A percentile compares a stretch with the other conserved stretches of the same genome.
Evolutionary conservation across 495 filamentous ascomycete species (phyloP).

Genomic region (Penicillium waksmanii): DNA sequence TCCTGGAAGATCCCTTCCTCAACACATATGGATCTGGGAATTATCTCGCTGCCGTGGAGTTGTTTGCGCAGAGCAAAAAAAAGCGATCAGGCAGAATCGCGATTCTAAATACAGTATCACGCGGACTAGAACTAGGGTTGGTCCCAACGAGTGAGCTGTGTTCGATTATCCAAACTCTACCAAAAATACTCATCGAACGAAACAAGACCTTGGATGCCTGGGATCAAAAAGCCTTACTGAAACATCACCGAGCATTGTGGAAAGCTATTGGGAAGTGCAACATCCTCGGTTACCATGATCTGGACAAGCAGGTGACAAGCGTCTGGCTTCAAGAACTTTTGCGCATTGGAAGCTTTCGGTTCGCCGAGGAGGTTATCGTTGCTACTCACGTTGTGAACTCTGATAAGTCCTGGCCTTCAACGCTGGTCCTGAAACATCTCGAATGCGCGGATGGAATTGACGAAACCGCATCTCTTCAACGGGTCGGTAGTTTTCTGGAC

Average conservation of each 20-base stretch:
- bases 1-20: slow-evolving; percentile 47
- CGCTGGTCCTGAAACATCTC: slow-evolving; percentile 36
- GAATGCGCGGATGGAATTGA: slow-evolving; percentile 13
- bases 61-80: slow-evolving; percentile 20
- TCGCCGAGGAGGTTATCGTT: slow-evolving; percentile 40
- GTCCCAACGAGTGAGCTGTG: slow-evolving; percentile 41
- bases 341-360: slow-evolving; percentile 19
- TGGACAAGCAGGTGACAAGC: slow-evolving; percentile 33
- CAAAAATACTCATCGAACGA: slow-evolving; percentile 24
- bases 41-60: slow-evolving; percentile 33
- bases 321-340: slow-evolving; percentile 38
- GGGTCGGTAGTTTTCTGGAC: slow-evolving; percentile 24
- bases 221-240: slow-evolving; percentile 20
- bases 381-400: slow-evolving; percentile 27
- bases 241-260: slow-evolving; percentile 41
- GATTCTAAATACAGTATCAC: slow-evolving; percentile 35
- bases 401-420: slow-evolving; percentile 28
- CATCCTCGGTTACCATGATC: slow-evolving; percentile 39
- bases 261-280: slow-evolving; percentile 44
- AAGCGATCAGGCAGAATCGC: slow-evolving; percentile 19
- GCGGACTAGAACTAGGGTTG: slow-evolving; percentile 44
- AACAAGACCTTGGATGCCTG: slow-evolving; percentile 22
- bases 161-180: slow-evolving; percentile 33
- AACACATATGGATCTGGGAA: slow-evolving; percentile 47
- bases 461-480: slow-evolving; percentile 11